Base-by-base conservation (phyloP, 441 rosid genomes). In the Bruguiera hainesii region DNA sequence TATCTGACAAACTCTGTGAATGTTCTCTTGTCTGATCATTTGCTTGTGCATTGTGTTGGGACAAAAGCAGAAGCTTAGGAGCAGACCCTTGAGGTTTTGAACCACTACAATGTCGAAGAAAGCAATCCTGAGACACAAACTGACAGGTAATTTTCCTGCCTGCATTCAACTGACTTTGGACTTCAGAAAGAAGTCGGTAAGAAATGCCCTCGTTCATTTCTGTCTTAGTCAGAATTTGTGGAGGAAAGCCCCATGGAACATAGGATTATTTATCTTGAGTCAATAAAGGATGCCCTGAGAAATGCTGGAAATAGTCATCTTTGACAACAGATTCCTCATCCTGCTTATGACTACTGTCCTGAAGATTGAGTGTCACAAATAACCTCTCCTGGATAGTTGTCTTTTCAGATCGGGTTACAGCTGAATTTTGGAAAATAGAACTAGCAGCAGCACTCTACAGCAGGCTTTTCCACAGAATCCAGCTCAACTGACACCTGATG, bases 51-150 rank as follows among this genome's bases (percentile, higher is more conserved):
- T 31, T 3, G n/a, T 61, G 76, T 51, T 73, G 81, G 15, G 73
- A 59, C 31, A 78, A 48, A 56, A 77, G 60, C 10, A 87, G 81
- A 67, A 77, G 84, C 82, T 72, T 86, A 7, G 85, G 51, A 8
- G 71, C 71, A 26, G 84, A 75, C 29, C 60, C 7, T 52, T 69
- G 73, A 56, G 75, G 60, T 56, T 66, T 74, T 25, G 76, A 56
- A 63, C 75, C 76, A 63, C 62, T 81, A 75, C 98, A 88, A 77
- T 83, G 91, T 66, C 56, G 76, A 66, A 87, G 86, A 68, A 75
- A 73, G 72, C 81, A 80, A 74, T 79, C 86, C 59, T 83, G 90
- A 68, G 82, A 67, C 56, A 67, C 63, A 73, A 53, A 68, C 49
- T 67, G 78, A 50, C 66, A 50, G 46, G 74, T 11, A 6, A 64